Conservation (phyloP, 169 alveolate genomes). For the Eimeria necatrix region DNA sequence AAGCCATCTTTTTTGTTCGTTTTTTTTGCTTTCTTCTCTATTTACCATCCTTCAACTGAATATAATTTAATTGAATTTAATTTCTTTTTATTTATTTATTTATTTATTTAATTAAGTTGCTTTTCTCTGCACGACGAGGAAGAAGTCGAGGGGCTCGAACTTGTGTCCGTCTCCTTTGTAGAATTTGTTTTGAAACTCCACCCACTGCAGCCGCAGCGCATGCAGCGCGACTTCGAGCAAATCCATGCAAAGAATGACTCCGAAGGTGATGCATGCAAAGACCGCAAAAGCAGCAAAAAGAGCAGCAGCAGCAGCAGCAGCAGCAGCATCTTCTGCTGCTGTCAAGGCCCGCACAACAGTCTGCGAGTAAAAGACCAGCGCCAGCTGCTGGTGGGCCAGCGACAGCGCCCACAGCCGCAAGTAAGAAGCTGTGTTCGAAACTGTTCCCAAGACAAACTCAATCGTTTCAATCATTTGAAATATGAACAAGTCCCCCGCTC, state of each 20-base stretch:
- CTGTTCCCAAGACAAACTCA: conserved; percentile 98
- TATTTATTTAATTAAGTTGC: background rate
- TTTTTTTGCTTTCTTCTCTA: too few relatives aligned
- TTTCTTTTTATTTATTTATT: too few relatives aligned
- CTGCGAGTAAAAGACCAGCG: conserved; percentile 85
- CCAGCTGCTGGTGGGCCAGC: conserved; percentile 99
- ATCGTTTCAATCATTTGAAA: conserved; percentile 99
- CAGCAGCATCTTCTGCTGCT: conserved; percentile 42
- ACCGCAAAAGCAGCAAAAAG: conserved; percentile 89
- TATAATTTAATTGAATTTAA: background rate
- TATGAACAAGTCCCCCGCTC: conserved; percentile 94
- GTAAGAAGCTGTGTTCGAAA: conserved; percentile 99
- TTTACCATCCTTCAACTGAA: too few relatives aligned
- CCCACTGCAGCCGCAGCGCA: conserved; percentile 99
- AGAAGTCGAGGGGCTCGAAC: conserved; percentile 92
- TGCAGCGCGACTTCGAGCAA: conserved; percentile 99
- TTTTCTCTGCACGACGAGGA: conserved; percentile 61
- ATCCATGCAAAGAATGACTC: conserved; percentile 99
- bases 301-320: conserved; percentile 27
- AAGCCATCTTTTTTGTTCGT: too few relatives aligned
- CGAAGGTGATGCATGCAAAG: conserved; percentile 96
- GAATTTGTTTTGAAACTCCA: conserved; percentile 99
- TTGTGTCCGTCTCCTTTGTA: conserved; percentile 98
- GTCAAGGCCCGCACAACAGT: conserved; percentile 78
- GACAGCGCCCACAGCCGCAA: conserved; percentile 99